Conservation (phyloP, 495 filamentous ascomycete genomes). For the Astrothelium subdiscretum region DNA sequence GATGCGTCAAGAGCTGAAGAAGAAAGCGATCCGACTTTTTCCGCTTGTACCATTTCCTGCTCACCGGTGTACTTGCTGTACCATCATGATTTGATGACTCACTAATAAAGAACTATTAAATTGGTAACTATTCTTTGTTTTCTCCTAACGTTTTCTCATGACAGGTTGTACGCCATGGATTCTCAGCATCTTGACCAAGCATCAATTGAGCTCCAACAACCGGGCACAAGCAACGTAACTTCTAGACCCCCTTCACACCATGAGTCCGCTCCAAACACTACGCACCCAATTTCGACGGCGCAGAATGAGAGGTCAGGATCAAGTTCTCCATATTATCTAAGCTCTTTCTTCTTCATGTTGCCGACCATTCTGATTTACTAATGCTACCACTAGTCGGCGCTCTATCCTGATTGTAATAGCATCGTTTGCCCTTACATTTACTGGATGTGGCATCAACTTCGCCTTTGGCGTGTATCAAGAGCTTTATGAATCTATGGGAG, state of each 20-base stretch:
- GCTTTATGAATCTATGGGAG: slow-evolving; percentile 32
- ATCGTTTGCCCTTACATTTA: slow-evolving; percentile 29
- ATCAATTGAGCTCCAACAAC: background rate
- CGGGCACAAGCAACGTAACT: background rate
- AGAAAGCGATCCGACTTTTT: too few relatives aligned
- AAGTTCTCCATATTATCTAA: too few relatives aligned
- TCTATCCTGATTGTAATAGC: slow-evolving; percentile 18
- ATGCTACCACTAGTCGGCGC: background rate
- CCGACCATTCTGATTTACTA: too few relatives aligned
- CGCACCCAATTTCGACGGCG: background rate
- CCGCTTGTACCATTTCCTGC: too few relatives aligned
- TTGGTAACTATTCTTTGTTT: background rate
- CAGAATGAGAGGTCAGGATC: background rate
- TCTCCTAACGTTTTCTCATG: background rate
- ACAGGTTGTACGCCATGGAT: background rate
- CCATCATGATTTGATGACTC: too few relatives aligned
- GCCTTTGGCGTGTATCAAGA: slow-evolving; percentile 38
- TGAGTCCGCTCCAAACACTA: background rate
- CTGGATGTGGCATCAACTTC: slow-evolving; percentile 35
- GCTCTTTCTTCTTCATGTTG: too few relatives aligned
- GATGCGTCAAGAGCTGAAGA: too few relatives aligned
- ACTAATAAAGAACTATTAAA: too few relatives aligned
- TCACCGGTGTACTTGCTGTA: too few relatives aligned
- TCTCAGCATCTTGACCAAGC: background rate
- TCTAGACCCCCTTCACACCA: background rate